Conservation (phyloP, 768 basidiomycete genomes). For the Leccinum longicurvipes region DNA sequence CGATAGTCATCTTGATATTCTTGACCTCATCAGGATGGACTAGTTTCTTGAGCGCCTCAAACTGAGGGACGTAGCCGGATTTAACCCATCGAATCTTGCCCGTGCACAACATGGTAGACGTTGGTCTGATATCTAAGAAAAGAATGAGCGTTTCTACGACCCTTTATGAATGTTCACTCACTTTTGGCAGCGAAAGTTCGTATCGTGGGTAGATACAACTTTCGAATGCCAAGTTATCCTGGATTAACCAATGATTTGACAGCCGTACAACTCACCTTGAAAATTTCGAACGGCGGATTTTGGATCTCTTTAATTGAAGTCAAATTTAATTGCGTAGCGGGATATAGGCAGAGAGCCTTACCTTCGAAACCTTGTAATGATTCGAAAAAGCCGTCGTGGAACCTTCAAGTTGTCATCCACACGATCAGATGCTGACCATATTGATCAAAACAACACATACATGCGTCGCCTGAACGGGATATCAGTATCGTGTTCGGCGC, state of each 20-base stretch:
- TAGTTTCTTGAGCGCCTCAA: neutral
- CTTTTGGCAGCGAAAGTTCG: neutral
- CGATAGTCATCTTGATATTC: neutral
- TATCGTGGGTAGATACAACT: neutral
- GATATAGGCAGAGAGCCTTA: neutral
- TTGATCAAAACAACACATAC: neutral
- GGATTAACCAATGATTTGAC: neutral
- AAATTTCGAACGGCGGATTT: neutral
- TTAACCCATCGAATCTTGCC: neutral
- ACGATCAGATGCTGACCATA: neutral
- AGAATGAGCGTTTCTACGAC: neutral
- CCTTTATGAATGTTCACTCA: neutral
- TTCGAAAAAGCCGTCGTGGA: neutral
- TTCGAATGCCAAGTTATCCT: neutral
- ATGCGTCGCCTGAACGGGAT: neutral
- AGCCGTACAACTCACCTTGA: neutral
- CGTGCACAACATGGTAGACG: neutral
- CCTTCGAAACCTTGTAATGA: neutral
- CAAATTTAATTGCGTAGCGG: neutral
- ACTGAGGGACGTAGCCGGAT: neutral
- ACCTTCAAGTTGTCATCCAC: neutral
- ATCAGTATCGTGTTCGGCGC: neutral
- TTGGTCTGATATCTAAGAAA: neutral
- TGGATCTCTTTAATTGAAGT: neutral
- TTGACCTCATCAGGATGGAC: neutral